These are phyloP conservation scores for Schrenkiella parvula DNA, from an alignment of 345 rosid genomes.

Conservation along the genomic window DNA sequence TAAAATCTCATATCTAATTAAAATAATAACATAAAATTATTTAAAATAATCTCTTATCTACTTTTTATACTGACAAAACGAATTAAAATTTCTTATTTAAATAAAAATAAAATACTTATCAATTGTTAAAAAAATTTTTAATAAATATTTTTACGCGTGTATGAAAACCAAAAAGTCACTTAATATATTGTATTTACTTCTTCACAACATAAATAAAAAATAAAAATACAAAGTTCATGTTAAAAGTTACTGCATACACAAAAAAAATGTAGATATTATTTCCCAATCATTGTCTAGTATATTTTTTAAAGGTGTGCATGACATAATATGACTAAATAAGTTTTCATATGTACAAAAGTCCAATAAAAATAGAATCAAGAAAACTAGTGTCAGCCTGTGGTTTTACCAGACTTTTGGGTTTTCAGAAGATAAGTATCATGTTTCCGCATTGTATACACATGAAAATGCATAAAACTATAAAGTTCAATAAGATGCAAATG, in stretches of 20 bases:
- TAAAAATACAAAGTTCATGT: background rate
- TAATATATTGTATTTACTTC: background rate
- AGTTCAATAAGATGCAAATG: conserved; percentile 14
- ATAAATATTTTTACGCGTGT: too few relatives aligned
- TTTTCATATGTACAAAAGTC: background rate
- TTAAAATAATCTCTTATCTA: too few relatives aligned
- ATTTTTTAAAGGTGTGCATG: too few relatives aligned
- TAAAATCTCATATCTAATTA: too few relatives aligned
- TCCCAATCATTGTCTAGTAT: background rate
- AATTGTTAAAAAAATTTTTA: too few relatives aligned
- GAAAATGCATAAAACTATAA: background rate
- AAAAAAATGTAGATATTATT: background rate
- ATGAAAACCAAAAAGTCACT: too few relatives aligned
- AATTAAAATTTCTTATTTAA: too few relatives aligned
- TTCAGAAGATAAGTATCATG: background rate
- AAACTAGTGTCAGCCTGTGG: background rate
- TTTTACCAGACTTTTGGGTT: background rate
- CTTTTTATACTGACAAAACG: too few relatives aligned
- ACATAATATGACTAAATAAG: background rate
- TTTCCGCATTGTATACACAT: background rate
- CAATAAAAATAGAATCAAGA: background rate
- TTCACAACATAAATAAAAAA: too few relatives aligned
- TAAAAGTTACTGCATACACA: background rate
- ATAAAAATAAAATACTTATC: too few relatives aligned
- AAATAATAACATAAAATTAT: too few relatives aligned